These are phyloP conservation scores for Russula vinacea DNA, from an alignment of 768 basidiomycete species.

Conservation along the genomic window DNA sequence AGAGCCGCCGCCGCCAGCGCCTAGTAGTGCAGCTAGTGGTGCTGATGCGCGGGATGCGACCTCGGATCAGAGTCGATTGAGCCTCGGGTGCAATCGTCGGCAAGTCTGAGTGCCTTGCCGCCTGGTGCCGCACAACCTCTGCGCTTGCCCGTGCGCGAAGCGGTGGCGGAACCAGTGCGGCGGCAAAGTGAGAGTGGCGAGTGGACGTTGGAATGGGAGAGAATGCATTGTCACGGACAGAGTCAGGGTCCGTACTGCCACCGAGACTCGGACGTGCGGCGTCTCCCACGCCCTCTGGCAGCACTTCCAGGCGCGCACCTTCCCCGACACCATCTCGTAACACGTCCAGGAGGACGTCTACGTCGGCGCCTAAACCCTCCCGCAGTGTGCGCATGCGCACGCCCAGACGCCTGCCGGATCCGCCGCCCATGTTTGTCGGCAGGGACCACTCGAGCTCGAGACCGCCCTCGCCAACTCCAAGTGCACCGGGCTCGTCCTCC, in stretches of 20 bases:
- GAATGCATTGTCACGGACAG: neutral
- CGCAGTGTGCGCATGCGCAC: constrained; percentile 10
- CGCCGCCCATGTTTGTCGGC: neutral
- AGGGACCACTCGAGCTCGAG: neutral
- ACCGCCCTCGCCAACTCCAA: neutral
- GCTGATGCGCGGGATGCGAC: neutral
- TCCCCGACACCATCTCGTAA: neutral
- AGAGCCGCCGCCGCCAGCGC: neutral
- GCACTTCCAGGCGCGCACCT: neutral
- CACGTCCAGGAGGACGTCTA: neutral
- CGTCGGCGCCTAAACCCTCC: neutral
- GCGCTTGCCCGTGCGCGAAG: neutral
- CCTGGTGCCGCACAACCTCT: neutral
- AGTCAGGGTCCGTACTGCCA: neutral
- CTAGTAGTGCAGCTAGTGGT: no score
- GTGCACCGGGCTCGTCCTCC: neutral
- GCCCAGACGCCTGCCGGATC: neutral
- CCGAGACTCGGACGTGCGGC: neutral
- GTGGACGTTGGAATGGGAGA: neutral
- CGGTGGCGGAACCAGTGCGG: neutral
- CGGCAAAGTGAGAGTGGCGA: neutral
- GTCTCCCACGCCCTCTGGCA: neutral
- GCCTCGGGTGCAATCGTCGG: neutral
- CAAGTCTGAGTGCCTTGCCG: neutral
- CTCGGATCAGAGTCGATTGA: neutral